Base-by-base conservation (phyloP, 2,329 filamentous ascomycete genomes). In the Penicillium sp. region DNA sequence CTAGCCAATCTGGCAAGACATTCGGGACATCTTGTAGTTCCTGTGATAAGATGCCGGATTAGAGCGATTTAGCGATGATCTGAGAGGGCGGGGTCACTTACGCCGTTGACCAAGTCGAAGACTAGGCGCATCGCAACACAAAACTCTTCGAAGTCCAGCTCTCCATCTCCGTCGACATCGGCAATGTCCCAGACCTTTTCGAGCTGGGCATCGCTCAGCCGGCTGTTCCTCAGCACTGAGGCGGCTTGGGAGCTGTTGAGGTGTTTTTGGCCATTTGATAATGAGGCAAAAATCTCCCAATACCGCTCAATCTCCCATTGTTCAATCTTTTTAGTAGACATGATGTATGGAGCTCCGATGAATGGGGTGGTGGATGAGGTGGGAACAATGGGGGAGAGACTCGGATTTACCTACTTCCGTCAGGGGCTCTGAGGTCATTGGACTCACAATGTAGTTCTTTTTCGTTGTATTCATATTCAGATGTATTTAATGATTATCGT, bases 111-210 rank as follows among this genome's bases (percentile, higher is more conserved):
- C 63, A 97, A 80, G 73, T 99, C 94, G 75, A 97, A 99, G 68
- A 97, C 97, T 69, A 99, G 80, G 69, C 94, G 86, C 94, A 99
- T 99, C 37, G 92, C 94, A 56, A 99, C 94, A 75, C 94, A 99
- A 75, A 99, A 99, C 81, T 99, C 94, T 78, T 99, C 94, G 79
- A 99, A 99, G 77, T 99, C 94, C 52, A 99, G 82, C 75, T 95
- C 95, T 61, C 94, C 94, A 78, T 99, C 94, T 67, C 92, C 92
- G 76, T 99, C 94, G 59, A 99, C 91, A 73, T 99, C 94, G 56
- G 94, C 91, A 60, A 99, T 82, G 70, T 99, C 94, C 94, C 94
- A 99, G 60, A 99, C 90, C 67, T 87, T 85, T 78, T 97, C 94
- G n/a, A 99, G 87, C 78, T 99, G 93, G 69, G 88, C 85, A 73